Evolutionary conservation across 1,284 basidiomycete species (phyloP), one percentile per base, ranked within the genome.

Genomic region (Vanrija sp.): DNA sequence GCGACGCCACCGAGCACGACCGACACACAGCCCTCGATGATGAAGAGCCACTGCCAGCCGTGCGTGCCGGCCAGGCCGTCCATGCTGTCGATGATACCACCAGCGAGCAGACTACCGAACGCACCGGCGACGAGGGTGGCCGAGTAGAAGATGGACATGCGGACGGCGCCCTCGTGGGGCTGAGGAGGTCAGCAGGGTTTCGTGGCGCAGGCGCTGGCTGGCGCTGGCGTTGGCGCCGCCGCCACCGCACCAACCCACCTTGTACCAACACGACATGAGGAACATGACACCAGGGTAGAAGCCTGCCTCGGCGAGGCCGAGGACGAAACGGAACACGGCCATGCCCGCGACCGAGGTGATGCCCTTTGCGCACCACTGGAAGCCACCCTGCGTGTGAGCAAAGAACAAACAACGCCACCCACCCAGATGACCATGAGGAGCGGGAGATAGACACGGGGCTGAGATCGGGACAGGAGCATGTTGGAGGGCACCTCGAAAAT

Each of bases 21-120:
- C 1, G 79, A 78, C 0, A 79, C 77, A 19, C 75, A 69, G 48
- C 80, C 81, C 57, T 81, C 81, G 41, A 81, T 69, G 53, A 81
- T 71, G 70, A 81, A 81, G 39, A 70, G 53, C 68, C 66, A 68
- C 41, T 63, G 62, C 66, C 68, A 70, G 19, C 66, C 68, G 23
- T 64, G 59, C 14, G 31, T 31, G 20, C 31, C 31, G n/a, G 51
- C 44, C 6, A 68, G 57, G 3, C 54, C 55, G 15, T 37, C 61
- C 19, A 56, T 48, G 19, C 66, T 66, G 19, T 59, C 57, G 60
- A 70, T 62, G 55, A 66, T 64, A 20, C 57, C 68, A 19, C 62
- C 63, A 20, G 66, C 68, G 23, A 70, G 63, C 7, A 68, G 51
- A 6, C 68, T 65, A 6, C 65, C 61, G 37, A 70, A 63, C 2